These are phyloP conservation scores for Powellomyces hirtus DNA, from an alignment of 192 early-diverging fungal species.

Conservation along the genomic window DNA sequence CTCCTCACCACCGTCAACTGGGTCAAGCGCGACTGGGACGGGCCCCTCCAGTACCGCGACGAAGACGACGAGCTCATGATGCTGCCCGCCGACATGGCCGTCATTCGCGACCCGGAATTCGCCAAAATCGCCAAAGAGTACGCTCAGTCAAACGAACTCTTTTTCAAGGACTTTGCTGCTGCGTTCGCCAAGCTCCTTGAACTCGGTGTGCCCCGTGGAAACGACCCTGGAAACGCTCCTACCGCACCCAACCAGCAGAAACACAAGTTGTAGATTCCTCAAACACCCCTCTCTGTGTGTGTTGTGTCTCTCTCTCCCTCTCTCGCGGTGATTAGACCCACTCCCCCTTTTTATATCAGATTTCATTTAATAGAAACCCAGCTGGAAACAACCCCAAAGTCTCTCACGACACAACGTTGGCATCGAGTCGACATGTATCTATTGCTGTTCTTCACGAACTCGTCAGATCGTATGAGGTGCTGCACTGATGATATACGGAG, in stretches of 20 bases:
- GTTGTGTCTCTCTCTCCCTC: no score
- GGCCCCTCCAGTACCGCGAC: conserved; percentile 85
- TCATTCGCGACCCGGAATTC: conserved; percentile 60
- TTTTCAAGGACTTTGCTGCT: conserved; percentile 82
- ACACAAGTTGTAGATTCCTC: conserved; percentile 17
- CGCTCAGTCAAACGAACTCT: conserved; percentile 63
- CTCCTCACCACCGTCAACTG: conserved; percentile 39
- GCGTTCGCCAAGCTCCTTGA: conserved; percentile 86
- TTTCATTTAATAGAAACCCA: no score
- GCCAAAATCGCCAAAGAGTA: conserved; percentile 59
- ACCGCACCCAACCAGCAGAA: conserved; percentile 1
- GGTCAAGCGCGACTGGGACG: conserved; percentile 70
- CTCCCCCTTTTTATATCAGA: no score
- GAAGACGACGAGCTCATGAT: conserved; percentile 64
- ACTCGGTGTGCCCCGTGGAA: conserved; percentile 64
- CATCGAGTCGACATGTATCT: no score
- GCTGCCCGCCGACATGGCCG: conserved; percentile 66
- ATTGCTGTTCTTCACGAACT: no score
- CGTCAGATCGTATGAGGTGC: no score
- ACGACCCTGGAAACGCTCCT: conserved; percentile 18
- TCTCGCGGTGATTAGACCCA: no score
- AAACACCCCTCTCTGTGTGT: no score
- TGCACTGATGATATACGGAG: no score
- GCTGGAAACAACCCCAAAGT: no score
- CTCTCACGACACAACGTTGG: no score